Base-by-base conservation (phyloP, 768 basidiomycete species). In the Mycena galericulata region DNA sequence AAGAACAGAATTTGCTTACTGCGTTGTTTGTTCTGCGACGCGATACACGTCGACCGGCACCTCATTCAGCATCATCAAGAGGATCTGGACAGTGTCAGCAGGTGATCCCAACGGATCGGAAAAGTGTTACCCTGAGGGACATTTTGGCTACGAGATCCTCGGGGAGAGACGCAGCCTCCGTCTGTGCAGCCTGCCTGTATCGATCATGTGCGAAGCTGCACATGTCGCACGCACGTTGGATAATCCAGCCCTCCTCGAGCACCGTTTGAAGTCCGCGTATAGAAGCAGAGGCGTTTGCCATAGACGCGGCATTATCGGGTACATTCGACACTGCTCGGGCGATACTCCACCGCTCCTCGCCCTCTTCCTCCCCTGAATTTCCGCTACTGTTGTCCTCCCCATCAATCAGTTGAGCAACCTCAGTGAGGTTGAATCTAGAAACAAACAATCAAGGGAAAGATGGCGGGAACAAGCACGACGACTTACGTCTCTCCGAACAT, bases 191-290 rank as follows among this genome's bases (percentile, higher is more conserved):
- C 76, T 92, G 91, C 11, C 91, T 85, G 77, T 92, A 93, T 49
- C 91, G 83, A 74, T 92, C 91, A 76, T 93, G 91, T 4, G 89
- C 82, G 77, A 92, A 92, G 72, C 87, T 89, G 77, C 90, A 92
- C 90, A 92, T 91, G 72, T 92, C 91, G 38, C 91, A 81, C 5
- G 90, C 91, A 54, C 89, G 81, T 64, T 91, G 89, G 8, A 90
- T 87, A 12, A 93, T 81, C 91, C 91, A 93, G 2, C 92, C 92
- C 75, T 92, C 91, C 1, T 87, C 79, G 22, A 92, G 84, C 2
- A 90, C 91, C 20, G 85, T 76, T 74, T 92, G 91, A 38, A 91
- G 80, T 5, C 91, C 91, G 24, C 87, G 87, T 83, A 92, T 91
- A 4, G 90, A 90, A 22, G 83, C 83, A 34, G 87, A 86, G 36